Evolutionary conservation across 768 basidiomycete genomes (phyloP).

Genomic region (Pulveroboletus sp.): DNA sequence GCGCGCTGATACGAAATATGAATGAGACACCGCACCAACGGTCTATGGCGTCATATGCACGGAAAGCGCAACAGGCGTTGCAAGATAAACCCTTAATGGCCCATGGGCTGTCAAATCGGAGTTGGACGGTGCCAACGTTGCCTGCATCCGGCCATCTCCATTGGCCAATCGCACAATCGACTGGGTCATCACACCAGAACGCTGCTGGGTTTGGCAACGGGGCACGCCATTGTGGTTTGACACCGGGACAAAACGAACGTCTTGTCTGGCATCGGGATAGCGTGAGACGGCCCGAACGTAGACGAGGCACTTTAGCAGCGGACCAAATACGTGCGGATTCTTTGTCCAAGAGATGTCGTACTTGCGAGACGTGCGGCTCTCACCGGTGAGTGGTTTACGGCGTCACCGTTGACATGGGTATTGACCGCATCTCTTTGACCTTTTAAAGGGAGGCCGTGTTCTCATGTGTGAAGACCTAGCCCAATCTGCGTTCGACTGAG

Average conservation of each 20-base stretch:
- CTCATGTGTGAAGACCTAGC: conserved; percentile 7
- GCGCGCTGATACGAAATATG: conserved; percentile 5
- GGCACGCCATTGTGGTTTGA: conserved; percentile 6
- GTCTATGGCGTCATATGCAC: conserved; percentile 14
- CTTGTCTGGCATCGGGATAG: neutral
- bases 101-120: conserved; percentile 16
- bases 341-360: conserved; percentile 8
- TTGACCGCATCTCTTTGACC: neutral
- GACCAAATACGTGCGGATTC: conserved; percentile 12
- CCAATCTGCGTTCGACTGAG: neutral
- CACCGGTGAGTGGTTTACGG: conserved; percentile 11
- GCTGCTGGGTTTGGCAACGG: conserved; percentile 5
- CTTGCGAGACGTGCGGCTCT: neutral
- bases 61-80: neutral
- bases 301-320: neutral
- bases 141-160: neutral
- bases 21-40: conserved; percentile 11
- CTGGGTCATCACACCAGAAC: neutral
- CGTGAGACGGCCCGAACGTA: conserved; percentile 9
- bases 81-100: conserved; percentile 7
- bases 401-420: conserved; percentile 8
- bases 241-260: neutral
- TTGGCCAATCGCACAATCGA: conserved; percentile 6
- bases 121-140: conserved; percentile 1
- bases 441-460: conserved; percentile 9